Conservation (phyloP, 2,329 filamentous ascomycete genomes). For the Sporothrix brunneoviolacea region DNA sequence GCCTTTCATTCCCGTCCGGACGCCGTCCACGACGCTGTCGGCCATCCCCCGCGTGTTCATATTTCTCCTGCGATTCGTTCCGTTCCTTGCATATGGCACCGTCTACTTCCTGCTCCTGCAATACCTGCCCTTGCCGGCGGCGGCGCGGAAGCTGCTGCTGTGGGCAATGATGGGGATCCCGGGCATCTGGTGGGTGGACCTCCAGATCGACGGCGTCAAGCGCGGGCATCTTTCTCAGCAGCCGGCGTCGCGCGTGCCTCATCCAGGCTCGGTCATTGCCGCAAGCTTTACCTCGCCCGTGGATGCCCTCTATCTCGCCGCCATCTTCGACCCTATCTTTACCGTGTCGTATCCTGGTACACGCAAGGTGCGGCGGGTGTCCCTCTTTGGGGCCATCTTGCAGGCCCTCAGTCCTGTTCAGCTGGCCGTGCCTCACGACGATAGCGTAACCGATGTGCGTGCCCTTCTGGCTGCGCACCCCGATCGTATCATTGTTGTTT, state of each 20-base stretch:
- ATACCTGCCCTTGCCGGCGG: slow-evolving; percentile 58
- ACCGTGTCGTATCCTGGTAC: slow-evolving; percentile 74
- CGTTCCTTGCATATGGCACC: slow-evolving; percentile 61
- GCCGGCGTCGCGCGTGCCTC: slow-evolving; percentile 66
- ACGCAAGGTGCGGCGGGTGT: slow-evolving; percentile 67
- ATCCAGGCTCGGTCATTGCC: slow-evolving; percentile 74
- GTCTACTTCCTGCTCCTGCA: slow-evolving; percentile 77
- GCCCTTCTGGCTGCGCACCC: slow-evolving; percentile 63
- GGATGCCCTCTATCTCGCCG: slow-evolving; percentile 88
- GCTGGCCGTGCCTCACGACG: slow-evolving; percentile 35
- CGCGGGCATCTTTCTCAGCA: slow-evolving; percentile 78
- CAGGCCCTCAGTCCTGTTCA: slow-evolving; percentile 61
- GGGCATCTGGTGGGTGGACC: slow-evolving; percentile 95
- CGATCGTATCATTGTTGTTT: slow-evolving; percentile 71
- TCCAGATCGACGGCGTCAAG: slow-evolving; percentile 96
- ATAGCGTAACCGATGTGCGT: slow-evolving; percentile 50
- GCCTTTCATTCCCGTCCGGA: slow-evolving; percentile 80
- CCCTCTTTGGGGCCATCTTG: slow-evolving; percentile 67
- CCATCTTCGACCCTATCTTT: slow-evolving; percentile 94
- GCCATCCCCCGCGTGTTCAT: slow-evolving; percentile 62
- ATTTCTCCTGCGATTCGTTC: slow-evolving; percentile 72
- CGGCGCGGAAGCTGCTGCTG: slow-evolving; percentile 71
- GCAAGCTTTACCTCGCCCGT: slow-evolving; percentile 88
- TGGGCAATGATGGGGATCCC: slow-evolving; percentile 85
- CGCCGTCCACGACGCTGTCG: slow-evolving; percentile 53